These are phyloP conservation scores for Castanea crenata DNA, from an alignment of 306 rosid species.

Conservation along the genomic window DNA sequence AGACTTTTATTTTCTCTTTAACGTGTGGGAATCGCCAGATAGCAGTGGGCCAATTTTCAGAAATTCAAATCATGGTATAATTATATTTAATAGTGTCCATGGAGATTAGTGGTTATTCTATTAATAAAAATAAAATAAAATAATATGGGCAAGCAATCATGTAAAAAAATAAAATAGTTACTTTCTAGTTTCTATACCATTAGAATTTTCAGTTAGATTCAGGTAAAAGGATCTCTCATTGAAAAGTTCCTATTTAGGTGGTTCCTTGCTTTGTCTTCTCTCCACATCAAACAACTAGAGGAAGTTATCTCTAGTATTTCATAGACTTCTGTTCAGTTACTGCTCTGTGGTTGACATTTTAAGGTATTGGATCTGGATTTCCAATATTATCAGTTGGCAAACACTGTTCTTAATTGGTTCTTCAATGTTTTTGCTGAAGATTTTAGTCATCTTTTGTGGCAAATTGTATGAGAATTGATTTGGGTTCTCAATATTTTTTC, in stretches of 20 bases:
- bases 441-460: background rate
- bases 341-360: slow-evolving; percentile 20
- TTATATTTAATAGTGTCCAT: background rate
- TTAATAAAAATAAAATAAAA: background rate
- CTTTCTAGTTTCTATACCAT: background rate
- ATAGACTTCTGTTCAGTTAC: background rate
- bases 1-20: background rate
- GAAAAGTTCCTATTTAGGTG: background rate
- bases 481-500: slow-evolving; percentile 20
- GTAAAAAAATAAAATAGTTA: slow-evolving; percentile 2
- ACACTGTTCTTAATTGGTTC: slow-evolving; percentile 3
- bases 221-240: slow-evolving; percentile 27
- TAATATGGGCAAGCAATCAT: slow-evolving; percentile 12
- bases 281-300: slow-evolving; percentile 22
- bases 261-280: slow-evolving; percentile 16
- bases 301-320: slow-evolving; percentile 6
- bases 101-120: background rate
- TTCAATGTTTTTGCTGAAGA: slow-evolving; percentile 4
- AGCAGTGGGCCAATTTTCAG: background rate
- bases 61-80: background rate
- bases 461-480: slow-evolving; percentile 24
- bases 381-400: slow-evolving; percentile 1
- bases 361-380: slow-evolving; percentile 11
- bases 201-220: slow-evolving; percentile 33
- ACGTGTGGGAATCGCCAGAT: background rate